These are phyloP conservation scores for Penicillium sp. DNA, from an alignment of 2,329 filamentous ascomycete species.

Conservation along the genomic window DNA sequence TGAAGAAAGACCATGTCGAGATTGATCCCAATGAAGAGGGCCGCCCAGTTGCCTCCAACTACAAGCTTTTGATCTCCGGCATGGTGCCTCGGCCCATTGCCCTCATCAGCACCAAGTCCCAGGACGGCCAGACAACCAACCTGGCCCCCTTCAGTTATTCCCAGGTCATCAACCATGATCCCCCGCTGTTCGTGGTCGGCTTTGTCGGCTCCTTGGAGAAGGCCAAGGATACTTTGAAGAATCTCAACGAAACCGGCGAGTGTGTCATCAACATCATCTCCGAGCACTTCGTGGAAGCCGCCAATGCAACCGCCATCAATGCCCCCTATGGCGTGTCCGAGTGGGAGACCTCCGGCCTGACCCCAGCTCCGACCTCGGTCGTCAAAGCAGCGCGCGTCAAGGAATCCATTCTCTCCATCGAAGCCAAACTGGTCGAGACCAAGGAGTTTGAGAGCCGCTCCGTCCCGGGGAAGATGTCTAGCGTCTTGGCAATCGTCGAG, in stretches of 20 bases:
- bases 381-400: conserved; percentile 75
- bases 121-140: conserved; percentile 71
- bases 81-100: conserved; percentile 82
- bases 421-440: conserved; percentile 74
- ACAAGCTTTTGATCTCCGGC: conserved; percentile 86
- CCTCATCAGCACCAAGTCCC: conserved; percentile 61
- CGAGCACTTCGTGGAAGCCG: conserved; percentile 84
- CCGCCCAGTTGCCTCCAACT: conserved; percentile 73
- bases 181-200: conserved; percentile 75
- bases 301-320: conserved; percentile 79
- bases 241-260: conserved; percentile 72
- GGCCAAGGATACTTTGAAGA: conserved; percentile 79
- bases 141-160: conserved; percentile 89
- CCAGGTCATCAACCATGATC: conserved; percentile 81
- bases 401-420: conserved; percentile 82
- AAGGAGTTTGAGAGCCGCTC: conserved; percentile 77
- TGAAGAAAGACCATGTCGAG: conserved; percentile 66
- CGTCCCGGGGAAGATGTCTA: conserved; percentile 73
- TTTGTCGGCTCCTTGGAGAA: conserved; percentile 60
- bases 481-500: conserved; percentile 77
- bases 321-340: conserved; percentile 76
- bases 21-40: conserved; percentile 81
- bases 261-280: conserved; percentile 87
- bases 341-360: conserved; percentile 78
- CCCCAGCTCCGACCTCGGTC: conserved; percentile 66